phyloP scores from a whole-genome alignment of 345 rosid genomes.

The Hypericum androsaemum region DNA sequence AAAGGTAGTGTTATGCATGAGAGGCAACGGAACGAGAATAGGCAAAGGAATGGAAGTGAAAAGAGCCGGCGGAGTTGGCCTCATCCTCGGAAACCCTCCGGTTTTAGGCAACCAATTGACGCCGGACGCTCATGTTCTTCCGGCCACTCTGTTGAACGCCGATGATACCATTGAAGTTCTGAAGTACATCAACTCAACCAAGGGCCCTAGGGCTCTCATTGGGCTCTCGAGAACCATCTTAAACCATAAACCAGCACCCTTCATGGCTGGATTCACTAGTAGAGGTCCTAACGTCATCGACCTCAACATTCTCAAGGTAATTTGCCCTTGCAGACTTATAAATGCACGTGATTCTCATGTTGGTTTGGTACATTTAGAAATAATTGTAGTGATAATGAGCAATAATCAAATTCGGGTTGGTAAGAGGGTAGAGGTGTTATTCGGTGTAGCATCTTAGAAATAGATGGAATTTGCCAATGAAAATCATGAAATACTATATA shows the following conservation, averaged over 20 bases:
- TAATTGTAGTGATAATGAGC: no score
- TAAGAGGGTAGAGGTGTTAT: no score
- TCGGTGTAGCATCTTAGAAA: no score
- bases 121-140: slow-evolving; percentile 48
- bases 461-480: no score
- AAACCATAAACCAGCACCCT: slow-evolving; percentile 47
- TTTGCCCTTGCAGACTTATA: no score
- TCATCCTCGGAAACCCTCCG: slow-evolving; percentile 43
- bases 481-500: no score
- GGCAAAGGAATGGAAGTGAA: slow-evolving; percentile 66
- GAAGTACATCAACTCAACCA: slow-evolving; percentile 48
- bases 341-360: no score
- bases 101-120: slow-evolving; percentile 22
- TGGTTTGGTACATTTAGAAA: no score
- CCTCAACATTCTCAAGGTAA: slow-evolving; percentile 64
- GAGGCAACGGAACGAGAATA: slow-evolving; percentile 50
- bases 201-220: slow-evolving; percentile 42
- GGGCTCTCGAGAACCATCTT: slow-evolving; percentile 33
- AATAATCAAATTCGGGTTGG: no score
- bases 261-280: slow-evolving; percentile 58
- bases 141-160: slow-evolving; percentile 35
- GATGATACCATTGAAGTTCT: slow-evolving; percentile 29
- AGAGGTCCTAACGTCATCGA: slow-evolving; percentile 62
- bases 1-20: slow-evolving; percentile 68
- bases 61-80: slow-evolving; percentile 74